Conservation (phyloP, 2,329 filamentous ascomycete species). For the Paecilomyces sp. region DNA sequence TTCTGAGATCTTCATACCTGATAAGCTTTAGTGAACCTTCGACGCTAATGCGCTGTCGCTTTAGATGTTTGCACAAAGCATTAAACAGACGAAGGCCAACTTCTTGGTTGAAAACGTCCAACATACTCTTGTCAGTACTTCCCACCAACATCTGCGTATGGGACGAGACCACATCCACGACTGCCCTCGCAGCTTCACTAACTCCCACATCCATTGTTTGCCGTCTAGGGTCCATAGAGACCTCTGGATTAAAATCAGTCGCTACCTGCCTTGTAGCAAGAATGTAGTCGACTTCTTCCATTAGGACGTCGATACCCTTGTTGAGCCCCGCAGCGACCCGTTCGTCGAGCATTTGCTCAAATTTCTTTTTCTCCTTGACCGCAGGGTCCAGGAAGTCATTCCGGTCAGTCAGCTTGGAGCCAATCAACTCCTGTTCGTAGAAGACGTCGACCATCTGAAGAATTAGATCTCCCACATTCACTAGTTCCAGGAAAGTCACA, state of each 20-base stretch:
- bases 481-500: conserved; percentile 91
- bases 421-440: conserved; percentile 88
- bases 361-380: conserved; percentile 92
- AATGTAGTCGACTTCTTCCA: conserved; percentile 96
- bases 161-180: conserved; percentile 77
- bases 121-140: conserved; percentile 94
- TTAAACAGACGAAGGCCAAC: conserved; percentile 89
- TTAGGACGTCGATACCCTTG: conserved; percentile 95
- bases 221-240: conserved; percentile 25
- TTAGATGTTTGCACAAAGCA: conserved; percentile 92
- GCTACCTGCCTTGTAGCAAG: conserved; percentile 80
- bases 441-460: conserved; percentile 99
- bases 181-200: conserved; percentile 67
- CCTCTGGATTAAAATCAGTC: conserved; percentile 78
- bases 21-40: conserved; percentile 89
- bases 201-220: conserved; percentile 50
- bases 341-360: conserved; percentile 97
- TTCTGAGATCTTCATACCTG: conserved; percentile 36
- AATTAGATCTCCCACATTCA: conserved; percentile 96
- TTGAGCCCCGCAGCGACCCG: conserved; percentile 91
- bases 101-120: conserved; percentile 98
- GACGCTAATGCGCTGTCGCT: conserved; percentile 85
- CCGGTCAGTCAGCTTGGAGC: conserved; percentile 73
- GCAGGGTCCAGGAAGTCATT: conserved; percentile 93
- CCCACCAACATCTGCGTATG: conserved; percentile 91